These are phyloP conservation scores for Eutypella sp. DNA, from an alignment of 2,329 filamentous ascomycete species.

Conservation along the genomic window DNA sequence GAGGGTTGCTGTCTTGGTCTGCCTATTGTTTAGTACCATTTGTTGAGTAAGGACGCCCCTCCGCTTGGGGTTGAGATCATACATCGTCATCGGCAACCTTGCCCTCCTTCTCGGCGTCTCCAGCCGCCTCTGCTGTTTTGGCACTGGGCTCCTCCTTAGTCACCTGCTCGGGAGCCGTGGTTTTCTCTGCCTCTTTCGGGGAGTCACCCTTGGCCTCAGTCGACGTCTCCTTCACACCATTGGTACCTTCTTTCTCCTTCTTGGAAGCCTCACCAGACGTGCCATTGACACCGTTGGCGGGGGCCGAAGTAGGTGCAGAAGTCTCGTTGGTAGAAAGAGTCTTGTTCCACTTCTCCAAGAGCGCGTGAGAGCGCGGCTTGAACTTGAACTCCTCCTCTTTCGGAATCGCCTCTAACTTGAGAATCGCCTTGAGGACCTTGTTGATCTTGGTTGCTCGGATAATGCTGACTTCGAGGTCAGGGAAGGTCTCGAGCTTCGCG, in stretches of 20 bases:
- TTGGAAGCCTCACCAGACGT: slow-evolving; percentile 27
- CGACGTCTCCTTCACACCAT: slow-evolving; percentile 24
- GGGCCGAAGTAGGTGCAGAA: slow-evolving; percentile 29
- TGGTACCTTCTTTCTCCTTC: slow-evolving; percentile 28
- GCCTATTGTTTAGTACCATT: slow-evolving; percentile 5
- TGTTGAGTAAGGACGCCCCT: neutral
- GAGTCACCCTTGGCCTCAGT: slow-evolving; percentile 21
- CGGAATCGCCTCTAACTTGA: slow-evolving; percentile 82
- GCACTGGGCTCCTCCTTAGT: slow-evolving; percentile 33
- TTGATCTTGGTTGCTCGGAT: slow-evolving; percentile 94
- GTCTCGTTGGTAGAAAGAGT: slow-evolving; percentile 60
- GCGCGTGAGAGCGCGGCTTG: slow-evolving; percentile 72
- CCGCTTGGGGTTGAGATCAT: slow-evolving; percentile 1
- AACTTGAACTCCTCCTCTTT: slow-evolving; percentile 86
- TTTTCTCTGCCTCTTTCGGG: slow-evolving; percentile 26
- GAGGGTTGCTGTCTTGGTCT: slow-evolving; percentile 8
- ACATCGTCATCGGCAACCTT: slow-evolving; percentile 29
- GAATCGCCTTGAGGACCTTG: slow-evolving; percentile 92
- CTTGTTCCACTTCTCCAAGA: slow-evolving; percentile 88
- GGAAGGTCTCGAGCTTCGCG: slow-evolving; percentile 71
- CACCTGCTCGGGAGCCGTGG: slow-evolving; percentile 31
- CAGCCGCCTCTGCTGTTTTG: slow-evolving; percentile 20
- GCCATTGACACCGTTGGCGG: slow-evolving; percentile 47
- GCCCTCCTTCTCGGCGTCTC: slow-evolving; percentile 8
- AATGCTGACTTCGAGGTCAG: slow-evolving; percentile 81